phyloP scores from a whole-genome alignment of 177 flowering plant species.

The Vitis hybrid region DNA sequence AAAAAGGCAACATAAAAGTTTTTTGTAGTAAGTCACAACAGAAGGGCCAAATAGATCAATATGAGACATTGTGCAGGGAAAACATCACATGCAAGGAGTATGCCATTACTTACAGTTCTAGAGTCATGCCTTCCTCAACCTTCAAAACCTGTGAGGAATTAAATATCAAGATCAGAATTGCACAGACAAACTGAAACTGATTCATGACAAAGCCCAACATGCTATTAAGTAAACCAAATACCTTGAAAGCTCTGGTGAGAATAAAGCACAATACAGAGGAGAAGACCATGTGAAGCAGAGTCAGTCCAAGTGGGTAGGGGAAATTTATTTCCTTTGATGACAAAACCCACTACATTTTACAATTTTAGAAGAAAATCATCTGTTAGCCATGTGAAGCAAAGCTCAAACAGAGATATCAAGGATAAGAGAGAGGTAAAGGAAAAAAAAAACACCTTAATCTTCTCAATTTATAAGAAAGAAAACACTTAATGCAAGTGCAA shows the following conservation, averaged over 20 bases:
- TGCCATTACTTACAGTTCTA: conserved; percentile 69
- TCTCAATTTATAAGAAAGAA: neutral
- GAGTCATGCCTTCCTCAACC: conserved; percentile 95
- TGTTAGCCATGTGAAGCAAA: neutral
- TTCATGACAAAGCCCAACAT: neutral
- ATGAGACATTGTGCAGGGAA: neutral
- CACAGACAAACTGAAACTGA: neutral
- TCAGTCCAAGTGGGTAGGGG: conserved; percentile 94
- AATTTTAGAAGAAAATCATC: conserved; percentile 1
- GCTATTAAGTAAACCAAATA: conserved; percentile 24
- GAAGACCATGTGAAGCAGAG: conserved; percentile 95
- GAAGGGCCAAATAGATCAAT: neutral
- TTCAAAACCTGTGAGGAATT: conserved; percentile 59
- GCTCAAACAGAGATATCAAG: neutral
- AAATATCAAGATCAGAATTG: conserved; percentile 7
- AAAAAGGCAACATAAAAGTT: no score
- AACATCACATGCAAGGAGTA: conserved; percentile 4
- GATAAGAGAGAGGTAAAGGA: no score
- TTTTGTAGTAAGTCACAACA: neutral
- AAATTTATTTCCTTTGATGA: conserved; percentile 96
- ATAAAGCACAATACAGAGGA: conserved; percentile 84
- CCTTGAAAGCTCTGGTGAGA: conserved; percentile 84
- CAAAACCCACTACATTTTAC: conserved; percentile 84
- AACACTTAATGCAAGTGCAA: no score
- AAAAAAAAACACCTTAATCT: neutral